Evolutionary conservation across 2,329 filamentous ascomycete genomes (phyloP).

Genomic region (Sphaerulina populicola): DNA sequence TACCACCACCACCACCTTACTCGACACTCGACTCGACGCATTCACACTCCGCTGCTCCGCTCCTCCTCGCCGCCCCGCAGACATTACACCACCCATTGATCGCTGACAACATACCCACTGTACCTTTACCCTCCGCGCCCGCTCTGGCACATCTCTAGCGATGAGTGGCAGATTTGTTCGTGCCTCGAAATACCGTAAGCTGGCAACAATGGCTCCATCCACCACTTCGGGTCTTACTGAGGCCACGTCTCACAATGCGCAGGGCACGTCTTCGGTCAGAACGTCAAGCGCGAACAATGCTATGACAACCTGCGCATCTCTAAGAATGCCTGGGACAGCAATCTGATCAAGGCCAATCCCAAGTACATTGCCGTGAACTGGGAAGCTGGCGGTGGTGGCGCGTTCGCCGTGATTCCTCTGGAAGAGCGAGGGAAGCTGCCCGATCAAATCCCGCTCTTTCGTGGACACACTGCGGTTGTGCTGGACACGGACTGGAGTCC

Average conservation of each 20-base stretch:
- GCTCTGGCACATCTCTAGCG: conserved; percentile 4
- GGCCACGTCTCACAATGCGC: conserved; percentile 19
- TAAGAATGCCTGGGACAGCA: conserved; percentile 98
- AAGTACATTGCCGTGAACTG: conserved; percentile 97
- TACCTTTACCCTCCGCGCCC: background rate
- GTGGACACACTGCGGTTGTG: conserved; percentile 89
- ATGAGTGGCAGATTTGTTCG: conserved; percentile 68
- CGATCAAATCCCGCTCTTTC: conserved; percentile 87
- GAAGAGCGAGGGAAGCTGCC: conserved; percentile 83
- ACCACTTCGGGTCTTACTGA: background rate
- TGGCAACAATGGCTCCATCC: conserved; percentile 4
- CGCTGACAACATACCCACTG: background rate
- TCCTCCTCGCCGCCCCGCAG: background rate
- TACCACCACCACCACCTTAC: too few species aligned
- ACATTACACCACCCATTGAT: background rate
- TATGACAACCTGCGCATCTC: conserved; percentile 97
- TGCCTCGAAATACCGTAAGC: conserved; percentile 64
- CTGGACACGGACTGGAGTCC: conserved; percentile 98
- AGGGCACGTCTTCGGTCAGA: conserved; percentile 98
- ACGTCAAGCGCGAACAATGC: conserved; percentile 93
- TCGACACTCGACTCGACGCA: too few species aligned
- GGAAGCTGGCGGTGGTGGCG: conserved; percentile 91
- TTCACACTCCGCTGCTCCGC: too few species aligned
- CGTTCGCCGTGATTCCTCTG: conserved; percentile 90
- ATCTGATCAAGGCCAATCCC: conserved; percentile 94